Base-by-base conservation (phyloP, 108 stramenopile genomes). In the Cyclotella sp. region DNA sequence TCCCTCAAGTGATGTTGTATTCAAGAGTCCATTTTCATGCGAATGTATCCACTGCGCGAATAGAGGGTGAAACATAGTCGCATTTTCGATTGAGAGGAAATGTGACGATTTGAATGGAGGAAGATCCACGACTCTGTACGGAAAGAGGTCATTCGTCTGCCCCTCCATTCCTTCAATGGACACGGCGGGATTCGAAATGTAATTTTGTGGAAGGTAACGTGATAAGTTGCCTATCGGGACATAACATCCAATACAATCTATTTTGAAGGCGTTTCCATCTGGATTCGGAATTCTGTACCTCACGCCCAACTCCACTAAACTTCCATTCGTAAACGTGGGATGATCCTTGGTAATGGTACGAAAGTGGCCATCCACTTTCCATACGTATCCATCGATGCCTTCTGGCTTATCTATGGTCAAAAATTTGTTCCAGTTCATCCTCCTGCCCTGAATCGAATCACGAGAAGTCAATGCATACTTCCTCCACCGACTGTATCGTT, bases 401-500 rank as follows among this genome's bases (percentile, higher is more conserved):
- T 49, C 22, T 6, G 63, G 24, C 14, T 44, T 18, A 47, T 52
- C 27, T 41, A 74, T 16, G 0, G 42, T 28, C 52, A 74, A 44
- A 29, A 49, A 49, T 22, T 74, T 74, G 51, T 63, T 42, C 39
- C 62, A 63, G 16, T 13, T 9, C 7, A 40, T 64, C 39, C 49
- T 40, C 16, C 73, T n/a, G 19, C 51, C 52, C 21, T 63, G 52
- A 21, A 74, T 42, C n/a, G 52, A 39, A 76, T 82, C 72, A 12
- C 65, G 29, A 19, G 70, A 71, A 9, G 55, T 34, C n/a, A 82
- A 63, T 2, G 77, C 72, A 47, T 65, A 75, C 55, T 41, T 70
- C 39, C 86, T 81, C 59, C 77, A 87, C n/a, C 81, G 29, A 21
- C 73, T 77, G 22, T 41, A 55, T 22, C 39, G n/a, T 30, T 81